Base-by-base conservation (phyloP, 2,329 filamentous ascomycete genomes). In the Colletotrichum godetiae region DNA sequence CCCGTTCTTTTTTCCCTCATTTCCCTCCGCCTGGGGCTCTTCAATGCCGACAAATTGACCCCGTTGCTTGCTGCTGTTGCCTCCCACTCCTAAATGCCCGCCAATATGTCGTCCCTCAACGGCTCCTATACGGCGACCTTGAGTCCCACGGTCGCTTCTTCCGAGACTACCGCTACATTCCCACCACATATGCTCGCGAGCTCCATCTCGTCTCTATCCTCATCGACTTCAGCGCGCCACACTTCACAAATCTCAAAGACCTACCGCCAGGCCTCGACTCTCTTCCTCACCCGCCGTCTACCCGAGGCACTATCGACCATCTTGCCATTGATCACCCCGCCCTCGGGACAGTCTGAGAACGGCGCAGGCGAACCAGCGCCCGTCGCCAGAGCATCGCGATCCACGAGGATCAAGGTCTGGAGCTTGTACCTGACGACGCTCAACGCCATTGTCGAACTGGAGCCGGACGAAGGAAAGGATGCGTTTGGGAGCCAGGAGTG, bases 361-460 rank as follows among this genome's bases (percentile, higher is more conserved):
- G 83, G 84, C 37, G 75, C 82, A 24, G 80, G 78, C 46, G 88
- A 91, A 70, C 86, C 90, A 33, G 93, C 95, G 33, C 94, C 95
- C 5, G 91, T 98, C 66, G 92, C 94, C 67, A 90, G 89, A 75
- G 95, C 95, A 66, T 95, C 94, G 55, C 91, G 93, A 76, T 93
- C 92, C 37, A 97, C 94, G 70, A 89, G 95, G 76, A 93, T 98
- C 82, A 99, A 98, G 84, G 93, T 98, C 75, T 99, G 97, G 97
- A 98, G 95, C 82, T 88, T 99, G 78, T 99, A 98, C 81, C 89
- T 98, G 76, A 98, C 95, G 22, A 93, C 98, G 63, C 87, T 98
- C 75, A 98, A 98, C 84, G 93, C 95, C 52, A 93, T 98, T 75
- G 87, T 97, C 46, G 96, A 98, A 79, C 87, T 98, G 80, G 95